Base-by-base conservation (phyloP, 2,329 filamentous ascomycete genomes). In the Xylaria sp. region DNA sequence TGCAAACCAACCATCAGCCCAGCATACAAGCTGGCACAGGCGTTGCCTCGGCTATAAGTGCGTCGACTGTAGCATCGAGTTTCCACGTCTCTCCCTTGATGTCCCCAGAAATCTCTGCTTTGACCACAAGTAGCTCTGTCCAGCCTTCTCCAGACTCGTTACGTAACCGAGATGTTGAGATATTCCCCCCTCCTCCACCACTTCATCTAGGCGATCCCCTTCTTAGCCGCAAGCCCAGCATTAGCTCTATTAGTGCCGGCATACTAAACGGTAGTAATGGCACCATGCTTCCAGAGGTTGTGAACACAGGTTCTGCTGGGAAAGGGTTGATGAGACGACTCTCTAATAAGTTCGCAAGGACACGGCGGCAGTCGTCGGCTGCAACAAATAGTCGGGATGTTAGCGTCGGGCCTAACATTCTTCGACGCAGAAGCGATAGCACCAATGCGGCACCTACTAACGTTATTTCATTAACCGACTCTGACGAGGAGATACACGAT, bases 401-500 rank as follows among this genome's bases (percentile, higher is more conserved):
- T 64, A 97, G 93, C 73, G 89, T 93, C 25, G 95, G 95, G 0
- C 95, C 95, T 1, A 90, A 93, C 58, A 90, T 97, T 54, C 87
- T 96, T 76, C 88, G 94, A 64, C 85, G 92, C 60, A 88, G 93
- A 67, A 97, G 93, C 75, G 93, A 96, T 75, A 97, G 93, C 79
- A 95, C 91, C 76, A 91, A 87, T 67, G 89, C 89, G 6, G 82
- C 83, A 7, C 85, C 87, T 9, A 78, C 83, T 58, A 79, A 75
- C 29, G 70, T 70, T 31, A 75, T 78, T 64, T 70, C 80, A 40
- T 75, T 78, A 54, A 80, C 79, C 10, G 84, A 86, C 65, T 85
- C 84, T 19, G 87, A 90, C 65, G 83, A 85, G 33, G 87, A 88
- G 25, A 75, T 82, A 23, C 80, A 83, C 52, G 81, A 83, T 41